These are phyloP conservation scores for Cynanchum wilfordii DNA, from an alignment of 257 asterid species.

Conservation along the genomic window DNA sequence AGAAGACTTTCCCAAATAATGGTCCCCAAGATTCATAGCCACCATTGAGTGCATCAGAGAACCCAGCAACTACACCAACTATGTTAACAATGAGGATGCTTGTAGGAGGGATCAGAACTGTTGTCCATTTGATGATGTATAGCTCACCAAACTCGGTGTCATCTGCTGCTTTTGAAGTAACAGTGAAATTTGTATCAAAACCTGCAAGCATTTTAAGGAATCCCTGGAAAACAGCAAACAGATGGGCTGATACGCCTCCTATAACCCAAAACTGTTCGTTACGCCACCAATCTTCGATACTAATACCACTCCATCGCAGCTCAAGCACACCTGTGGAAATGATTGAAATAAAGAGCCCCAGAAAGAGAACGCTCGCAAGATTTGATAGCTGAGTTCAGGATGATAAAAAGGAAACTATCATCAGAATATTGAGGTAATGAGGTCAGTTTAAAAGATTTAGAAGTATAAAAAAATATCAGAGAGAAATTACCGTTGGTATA, in stretches of 20 bases:
- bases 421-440: background rate
- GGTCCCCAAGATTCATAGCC: conserved; percentile 98
- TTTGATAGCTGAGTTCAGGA: conserved; percentile 58
- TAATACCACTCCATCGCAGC: conserved; percentile 91
- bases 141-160: conserved; percentile 86
- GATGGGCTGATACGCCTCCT: conserved; percentile 96
- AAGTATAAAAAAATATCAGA: background rate
- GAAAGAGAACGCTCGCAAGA: conserved; percentile 78
- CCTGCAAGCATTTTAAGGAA: conserved; percentile 91
- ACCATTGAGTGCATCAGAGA: conserved; percentile 83
- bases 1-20: conserved; percentile 82
- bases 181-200: conserved; percentile 87
- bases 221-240: conserved; percentile 98
- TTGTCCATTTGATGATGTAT: conserved; percentile 86
- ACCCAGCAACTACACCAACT: conserved; percentile 95
- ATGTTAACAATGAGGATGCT: conserved; percentile 69
- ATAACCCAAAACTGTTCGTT: conserved; percentile 99
- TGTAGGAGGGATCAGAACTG: conserved; percentile 92
- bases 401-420: background rate
- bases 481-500: conserved; percentile 78
- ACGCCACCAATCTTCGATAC: conserved; percentile 93
- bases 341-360: conserved; percentile 82
- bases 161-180: conserved; percentile 76
- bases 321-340: conserved; percentile 77
- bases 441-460: background rate